Base-by-base conservation (phyloP, 2,329 filamentous ascomycete genomes). In the Beauveria varroae region DNA sequence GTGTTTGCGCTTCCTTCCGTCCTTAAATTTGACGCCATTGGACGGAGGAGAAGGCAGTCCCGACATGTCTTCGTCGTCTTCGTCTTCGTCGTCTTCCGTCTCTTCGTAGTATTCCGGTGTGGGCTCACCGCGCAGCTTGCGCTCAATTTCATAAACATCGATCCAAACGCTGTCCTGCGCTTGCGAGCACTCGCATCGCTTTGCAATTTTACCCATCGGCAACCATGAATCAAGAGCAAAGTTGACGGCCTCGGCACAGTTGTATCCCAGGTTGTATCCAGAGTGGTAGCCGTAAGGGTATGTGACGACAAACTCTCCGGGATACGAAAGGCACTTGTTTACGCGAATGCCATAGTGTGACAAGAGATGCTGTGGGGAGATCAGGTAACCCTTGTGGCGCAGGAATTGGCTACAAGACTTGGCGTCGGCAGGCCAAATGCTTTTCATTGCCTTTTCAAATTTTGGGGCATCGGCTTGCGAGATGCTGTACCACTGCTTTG, bases 401-500 rank as follows among this genome's bases (percentile, higher is more conserved):
- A 99, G 82, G 71, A 99, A 99, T 68, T 99, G 95, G 66, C 91
- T 89, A 71, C 95, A 99, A 46, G 91, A 90, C 75, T 99, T 99
- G 22, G 93, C 91, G 70, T 99, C 95, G 6, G 88, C 88, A 0
- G 93, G 91, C 93, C 93, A 99, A 62, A 96, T 90, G 70, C 82
- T 92, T 76, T 89, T 93, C 95, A 99, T 99, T 47, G 91, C 93
- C 43, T 87, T 86, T 74, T 99, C 95, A 68, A 99, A 99, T 18
- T 89, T 88, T 56, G 92, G 86, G 16, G 93, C 92, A 72, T 99
- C 95, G 66, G 90, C 90, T 73, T 98, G 96, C 0, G 93, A 96
- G 66, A 99, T 98, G 74, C 93, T 97, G 77, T 99, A 99, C 95
- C 95, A 99, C 73, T 99, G 95, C 76, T 99, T 99, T 0, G 95